Evolutionary conservation across 495 filamentous ascomycete species (phyloP).

Genomic region (Glarea lozoyensis): DNA sequence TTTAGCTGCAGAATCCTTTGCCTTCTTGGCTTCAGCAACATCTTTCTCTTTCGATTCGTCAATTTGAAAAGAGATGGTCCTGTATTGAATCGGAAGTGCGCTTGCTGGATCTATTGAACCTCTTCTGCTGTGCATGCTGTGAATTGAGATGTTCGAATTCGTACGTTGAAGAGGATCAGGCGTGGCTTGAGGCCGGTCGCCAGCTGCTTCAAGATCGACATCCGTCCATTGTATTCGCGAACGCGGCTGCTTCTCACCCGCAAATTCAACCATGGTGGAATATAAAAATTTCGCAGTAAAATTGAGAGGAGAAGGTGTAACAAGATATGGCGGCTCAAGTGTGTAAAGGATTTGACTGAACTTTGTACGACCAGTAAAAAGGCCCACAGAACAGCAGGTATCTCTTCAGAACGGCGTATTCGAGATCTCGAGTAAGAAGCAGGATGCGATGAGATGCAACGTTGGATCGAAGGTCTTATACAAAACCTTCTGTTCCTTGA

Average conservation of each 20-base stretch:
- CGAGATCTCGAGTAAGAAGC: too few species aligned
- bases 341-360: too few species aligned
- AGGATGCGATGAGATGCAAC: too few species aligned
- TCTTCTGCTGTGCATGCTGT: constrained; percentile 18
- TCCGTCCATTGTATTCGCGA: constrained; percentile 15
- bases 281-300: too few species aligned
- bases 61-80: constrained; percentile 45
- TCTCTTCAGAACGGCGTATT: too few species aligned
- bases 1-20: constrained; percentile 31
- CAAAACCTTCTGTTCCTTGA: too few species aligned
- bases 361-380: too few species aligned
- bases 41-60: constrained; percentile 37
- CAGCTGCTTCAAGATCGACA: constrained; percentile 11
- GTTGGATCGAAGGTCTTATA: too few species aligned
- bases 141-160: constrained; percentile 17
- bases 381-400: too few species aligned
- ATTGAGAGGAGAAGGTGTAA: too few species aligned
- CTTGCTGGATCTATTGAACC: constrained; percentile 35
- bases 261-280: constrained; percentile 14
- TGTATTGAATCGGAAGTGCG: constrained; percentile 43
- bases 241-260: constrained; percentile 7
- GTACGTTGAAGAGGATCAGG: constrained; percentile 10
- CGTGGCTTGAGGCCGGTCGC: constrained; percentile 2
- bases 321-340: too few species aligned
- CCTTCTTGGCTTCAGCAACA: constrained; percentile 28